These are phyloP conservation scores for Metarhizium robertsii DNA, from an alignment of 2,329 filamentous ascomycete species.

Conservation along the genomic window DNA sequence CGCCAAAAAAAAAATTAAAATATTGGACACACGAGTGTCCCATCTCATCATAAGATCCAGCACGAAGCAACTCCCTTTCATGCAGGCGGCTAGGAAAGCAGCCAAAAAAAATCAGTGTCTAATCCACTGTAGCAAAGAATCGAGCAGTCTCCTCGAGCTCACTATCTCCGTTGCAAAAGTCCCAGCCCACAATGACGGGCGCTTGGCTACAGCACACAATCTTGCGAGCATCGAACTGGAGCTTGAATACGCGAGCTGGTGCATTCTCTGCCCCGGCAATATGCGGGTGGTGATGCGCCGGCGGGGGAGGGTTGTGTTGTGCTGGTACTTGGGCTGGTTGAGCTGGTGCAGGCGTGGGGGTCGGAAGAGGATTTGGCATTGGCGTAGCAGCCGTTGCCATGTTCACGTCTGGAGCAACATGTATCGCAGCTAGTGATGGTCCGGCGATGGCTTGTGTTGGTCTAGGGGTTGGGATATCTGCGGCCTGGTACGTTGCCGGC, in stretches of 20 bases:
- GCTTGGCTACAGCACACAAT: constrained; percentile 95
- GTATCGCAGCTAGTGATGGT: neutral
- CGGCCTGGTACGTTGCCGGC: neutral
- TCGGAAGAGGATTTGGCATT: neutral
- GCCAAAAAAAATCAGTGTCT: neutral
- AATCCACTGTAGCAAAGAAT: constrained; percentile 61
- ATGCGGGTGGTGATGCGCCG: constrained; percentile 31
- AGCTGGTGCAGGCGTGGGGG: constrained; percentile 6
- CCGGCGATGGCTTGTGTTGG: neutral
- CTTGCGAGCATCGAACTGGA: constrained; percentile 88
- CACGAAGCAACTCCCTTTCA: neutral
- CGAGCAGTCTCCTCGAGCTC: constrained; percentile 69
- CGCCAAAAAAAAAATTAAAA: too few species aligned
- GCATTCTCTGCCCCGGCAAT: constrained; percentile 36
- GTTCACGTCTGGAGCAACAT: neutral
- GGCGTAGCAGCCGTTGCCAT: neutral
- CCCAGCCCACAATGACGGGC: constrained; percentile 89
- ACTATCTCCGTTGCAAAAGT: constrained; percentile 81
- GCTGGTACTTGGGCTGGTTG: constrained; percentile 12
- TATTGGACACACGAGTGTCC: neutral
- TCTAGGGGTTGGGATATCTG: neutral
- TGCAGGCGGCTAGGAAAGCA: neutral
- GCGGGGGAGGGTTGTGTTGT: neutral
- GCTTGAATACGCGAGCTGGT: constrained; percentile 72
- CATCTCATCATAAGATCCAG: neutral